Evolutionary conservation across 176 grass and related monocot species (phyloP).

Genomic region (Aegilops speltoides): DNA sequence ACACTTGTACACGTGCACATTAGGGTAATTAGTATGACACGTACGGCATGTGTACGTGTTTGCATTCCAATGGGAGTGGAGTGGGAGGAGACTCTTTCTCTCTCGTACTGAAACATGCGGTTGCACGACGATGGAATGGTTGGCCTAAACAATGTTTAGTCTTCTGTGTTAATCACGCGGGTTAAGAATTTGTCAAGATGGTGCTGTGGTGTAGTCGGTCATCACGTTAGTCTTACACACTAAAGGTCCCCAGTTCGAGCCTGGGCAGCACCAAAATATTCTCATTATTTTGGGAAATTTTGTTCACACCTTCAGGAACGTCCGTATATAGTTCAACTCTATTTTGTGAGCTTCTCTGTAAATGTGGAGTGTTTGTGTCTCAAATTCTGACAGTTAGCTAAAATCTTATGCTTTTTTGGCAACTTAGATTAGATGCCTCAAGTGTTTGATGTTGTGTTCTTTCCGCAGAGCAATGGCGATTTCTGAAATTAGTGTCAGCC

Average conservation of each 20-base stretch:
- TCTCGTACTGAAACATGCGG: neutral
- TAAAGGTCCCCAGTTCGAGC: slow-evolving; percentile 38
- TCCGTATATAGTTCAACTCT: too few species aligned
- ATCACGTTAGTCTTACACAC: slow-evolving; percentile 50
- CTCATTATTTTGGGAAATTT: neutral
- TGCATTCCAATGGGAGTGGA: too few species aligned
- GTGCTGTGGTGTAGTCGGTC: slow-evolving; percentile 43
- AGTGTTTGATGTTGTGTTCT: neutral
- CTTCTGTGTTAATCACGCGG: neutral
- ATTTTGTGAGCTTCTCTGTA: too few species aligned
- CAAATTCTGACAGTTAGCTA: too few species aligned
- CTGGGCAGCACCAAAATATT: slow-evolving; percentile 28
- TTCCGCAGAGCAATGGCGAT: neutral
- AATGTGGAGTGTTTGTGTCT: too few species aligned
- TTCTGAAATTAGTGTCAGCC: neutral
- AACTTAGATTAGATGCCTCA: neutral
- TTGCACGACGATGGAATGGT: neutral
- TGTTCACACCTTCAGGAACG: neutral
- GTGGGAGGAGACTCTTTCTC: too few species aligned
- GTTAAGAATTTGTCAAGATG: neutral
- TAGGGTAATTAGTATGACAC: neutral
- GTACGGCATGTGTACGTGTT: too few species aligned
- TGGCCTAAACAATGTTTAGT: too few species aligned
- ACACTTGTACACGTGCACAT: too few species aligned
- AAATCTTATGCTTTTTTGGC: neutral